Evolutionary conservation across 2,329 filamentous ascomycete genomes (phyloP), one percentile per base, ranked within the genome.

Genomic region (Pyrenochaeta sp.): DNA sequence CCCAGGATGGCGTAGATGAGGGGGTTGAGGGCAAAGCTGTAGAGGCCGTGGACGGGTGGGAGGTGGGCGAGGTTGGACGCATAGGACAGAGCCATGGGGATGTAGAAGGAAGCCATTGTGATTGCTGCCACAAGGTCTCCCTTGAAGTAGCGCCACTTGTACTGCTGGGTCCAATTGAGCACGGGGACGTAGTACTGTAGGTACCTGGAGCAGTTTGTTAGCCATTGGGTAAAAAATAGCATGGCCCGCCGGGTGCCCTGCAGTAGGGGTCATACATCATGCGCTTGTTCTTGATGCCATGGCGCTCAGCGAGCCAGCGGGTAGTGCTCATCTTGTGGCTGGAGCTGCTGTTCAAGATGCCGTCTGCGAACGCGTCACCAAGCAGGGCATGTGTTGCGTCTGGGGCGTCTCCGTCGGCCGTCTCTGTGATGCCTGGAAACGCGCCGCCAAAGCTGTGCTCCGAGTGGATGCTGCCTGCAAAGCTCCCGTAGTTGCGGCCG

Each of bases 41-140:
- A 99, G 3, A 99, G 83, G 0, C 95, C 95, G 69, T 97, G 94
- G 67, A 98, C 93, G 0, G 95, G 90, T 7, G 94, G 92, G 1
- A 97, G 87, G 72, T 98, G 95, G 5, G 90, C 92, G 36, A 99
- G 87, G 71, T 98, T 98, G 35, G 91, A 87, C 49, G 95, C 92
- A 60, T 96, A 89, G 0, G 95, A 98, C 12, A 99, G 84, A 0
- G 92, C 90, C 93, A 99, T 97, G 45, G 95, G 95, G 32, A 99
- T 90, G 75, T 99, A 99, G 79, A 99, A 95, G 21, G 93, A 97
- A n/a, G 94, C 91, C 80, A 99, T 89, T n/a, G 95, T 98, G 58
- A 98, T 75, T 43, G 94, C 93, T 7, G 94, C 90, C 12, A 96
- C 82, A 15, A 98, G 78, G 75, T 99, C 95, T 42, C 95, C 95